These are phyloP conservation scores for Chaetomium globosum DNA, from an alignment of 2,329 filamentous ascomycete genomes.

Conservation along the genomic window DNA sequence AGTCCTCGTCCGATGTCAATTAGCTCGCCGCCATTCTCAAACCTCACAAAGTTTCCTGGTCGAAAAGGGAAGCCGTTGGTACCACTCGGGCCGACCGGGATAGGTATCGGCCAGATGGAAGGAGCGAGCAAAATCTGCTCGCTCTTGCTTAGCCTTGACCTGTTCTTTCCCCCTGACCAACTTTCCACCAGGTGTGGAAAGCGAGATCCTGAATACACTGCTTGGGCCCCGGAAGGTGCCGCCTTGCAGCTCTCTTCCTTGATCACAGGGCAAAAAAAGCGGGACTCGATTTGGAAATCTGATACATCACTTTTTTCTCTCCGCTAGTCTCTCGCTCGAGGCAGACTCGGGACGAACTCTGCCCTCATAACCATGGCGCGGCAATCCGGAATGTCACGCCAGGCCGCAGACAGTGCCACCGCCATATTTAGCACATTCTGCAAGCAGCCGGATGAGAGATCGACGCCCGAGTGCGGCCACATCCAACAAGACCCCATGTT, in stretches of 20 bases:
- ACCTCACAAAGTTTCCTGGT: no score
- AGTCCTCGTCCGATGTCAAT: no score
- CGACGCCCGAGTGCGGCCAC: background rate
- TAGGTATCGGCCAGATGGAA: no score
- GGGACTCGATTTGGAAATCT: background rate
- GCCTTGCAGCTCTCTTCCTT: background rate
- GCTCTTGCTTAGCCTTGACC: no score
- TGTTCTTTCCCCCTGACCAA: no score
- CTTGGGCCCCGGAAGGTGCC: no score
- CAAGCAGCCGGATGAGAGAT: background rate
- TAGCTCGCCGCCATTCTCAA: no score
- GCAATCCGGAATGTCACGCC: background rate
- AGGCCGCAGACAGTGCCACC: background rate
- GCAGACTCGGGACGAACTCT: background rate
- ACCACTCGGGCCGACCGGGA: no score
- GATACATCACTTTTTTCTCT: background rate
- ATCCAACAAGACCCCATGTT: background rate
- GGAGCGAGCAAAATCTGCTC: no score
- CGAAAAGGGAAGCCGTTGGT: no score
- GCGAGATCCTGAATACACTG: no score
- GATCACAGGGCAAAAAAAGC: background rate
- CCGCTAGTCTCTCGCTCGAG: background rate
- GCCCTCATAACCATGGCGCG: background rate
- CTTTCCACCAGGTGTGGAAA: no score
- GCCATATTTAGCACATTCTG: conserved; percentile 5